Evolutionary conservation across 129 eudicot species (phyloP), one percentile per base, ranked within the genome.

Genomic region (Centaurea solstitialis): DNA sequence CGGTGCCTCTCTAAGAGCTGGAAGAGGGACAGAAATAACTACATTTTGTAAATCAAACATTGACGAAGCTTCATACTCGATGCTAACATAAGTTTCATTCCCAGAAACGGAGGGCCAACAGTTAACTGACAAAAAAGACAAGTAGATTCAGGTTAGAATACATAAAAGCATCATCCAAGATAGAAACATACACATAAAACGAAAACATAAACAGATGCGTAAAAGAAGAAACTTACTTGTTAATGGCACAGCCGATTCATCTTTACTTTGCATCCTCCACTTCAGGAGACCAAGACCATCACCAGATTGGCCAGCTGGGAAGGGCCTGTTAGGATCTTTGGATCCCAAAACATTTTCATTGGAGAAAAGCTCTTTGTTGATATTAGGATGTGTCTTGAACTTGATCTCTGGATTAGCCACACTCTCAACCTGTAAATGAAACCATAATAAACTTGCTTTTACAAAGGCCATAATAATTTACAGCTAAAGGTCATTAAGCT

Each of bases 81-180:
- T 87, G 81, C 84, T 96, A 81, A 96, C 98, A 81, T 89, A 93
- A 47, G 99, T 96, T 79, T 96, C 99, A 79, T 86, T 91, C 24
- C 98, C 99, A 86, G 99, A 96, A 77, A 93, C 96, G 47, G 99
- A 93, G 26, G 99, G 98, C 98, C 97, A 96, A 82, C 99, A 93
- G 86, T 91, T 93, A 72, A 93, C 99, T 96, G 89, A 75, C 50
- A 76, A 30, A 85, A 10, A 17, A 62, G 76, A 68, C 43, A 61
- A 50, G 10, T 81, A 37, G 45, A 53, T 40, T 23, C 28, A 70
- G 21, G 33, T 22, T 64, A 38, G 22, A 20, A 64, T 74, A 40
- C 23, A 73, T 62, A 13, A 15, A 74, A 81, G 69, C 64, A 74
- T 50, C 62, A 50, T 50, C 21, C 7, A 50, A 15, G 21, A 50